Conservation (phyloP, 129 eudicot species). For the Tagetes erecta region DNA sequence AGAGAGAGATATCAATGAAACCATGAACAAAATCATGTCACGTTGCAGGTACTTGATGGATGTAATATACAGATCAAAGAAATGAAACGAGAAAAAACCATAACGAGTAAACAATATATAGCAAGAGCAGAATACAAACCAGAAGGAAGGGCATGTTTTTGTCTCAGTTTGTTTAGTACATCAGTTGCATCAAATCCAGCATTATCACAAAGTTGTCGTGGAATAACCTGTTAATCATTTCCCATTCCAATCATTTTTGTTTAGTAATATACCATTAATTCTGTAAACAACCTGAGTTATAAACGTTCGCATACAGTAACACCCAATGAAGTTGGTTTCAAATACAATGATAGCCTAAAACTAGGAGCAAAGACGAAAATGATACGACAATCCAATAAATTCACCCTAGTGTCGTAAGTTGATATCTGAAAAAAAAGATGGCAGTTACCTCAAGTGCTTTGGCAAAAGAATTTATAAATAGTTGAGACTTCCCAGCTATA, state of each 20-base stretch:
- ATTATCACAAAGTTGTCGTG: constrained; percentile 90
- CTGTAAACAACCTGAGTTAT: neutral
- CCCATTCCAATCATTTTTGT: neutral
- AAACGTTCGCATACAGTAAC: neutral
- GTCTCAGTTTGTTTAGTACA: constrained; percentile 90
- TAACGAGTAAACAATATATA: neutral
- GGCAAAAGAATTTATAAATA: constrained; percentile 90
- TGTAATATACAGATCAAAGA: neutral
- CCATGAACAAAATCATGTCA: neutral
- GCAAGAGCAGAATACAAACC: constrained; percentile 44
- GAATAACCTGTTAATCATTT: constrained; percentile 62
- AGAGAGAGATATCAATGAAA: too few species aligned
- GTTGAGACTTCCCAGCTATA: constrained; percentile 98
- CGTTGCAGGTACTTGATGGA: neutral
- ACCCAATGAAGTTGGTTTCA: constrained; percentile 1
- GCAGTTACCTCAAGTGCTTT: constrained; percentile 91
- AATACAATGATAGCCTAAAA: neutral
- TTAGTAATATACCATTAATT: constrained; percentile 3
- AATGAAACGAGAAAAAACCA: neutral
- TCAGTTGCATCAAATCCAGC: constrained; percentile 99
- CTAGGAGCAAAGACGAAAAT: neutral
- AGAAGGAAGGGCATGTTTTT: constrained; percentile 82
- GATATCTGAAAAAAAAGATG: constrained; percentile 2
- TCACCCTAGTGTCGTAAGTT: constrained; percentile 5
- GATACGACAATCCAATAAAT: neutral